Percentiles rank a stretch among this genome's conserved stretches.
Conservation (phyloP, 2,329 filamentous ascomycete genomes). For the Verticillium dahliae region DNA sequence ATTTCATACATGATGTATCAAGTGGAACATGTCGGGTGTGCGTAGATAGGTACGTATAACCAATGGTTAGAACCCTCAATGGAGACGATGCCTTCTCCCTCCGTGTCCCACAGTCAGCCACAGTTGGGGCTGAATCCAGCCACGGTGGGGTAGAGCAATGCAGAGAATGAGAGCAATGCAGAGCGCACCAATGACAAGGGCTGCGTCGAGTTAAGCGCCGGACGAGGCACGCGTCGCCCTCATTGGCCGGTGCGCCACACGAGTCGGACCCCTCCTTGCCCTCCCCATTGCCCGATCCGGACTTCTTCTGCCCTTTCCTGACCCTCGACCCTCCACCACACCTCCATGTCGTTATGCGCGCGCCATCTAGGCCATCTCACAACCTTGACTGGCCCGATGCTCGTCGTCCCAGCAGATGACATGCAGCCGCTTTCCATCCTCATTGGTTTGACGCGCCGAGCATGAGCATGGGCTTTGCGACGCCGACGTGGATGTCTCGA, state of each 20-base stretch:
- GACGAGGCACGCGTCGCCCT: constrained; percentile 3
- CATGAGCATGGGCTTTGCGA: not conserved
- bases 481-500: not conserved
- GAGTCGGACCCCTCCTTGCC: not conserved
- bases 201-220: constrained; percentile 15
- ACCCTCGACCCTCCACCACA: too few species aligned
- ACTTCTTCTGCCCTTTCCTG: not conserved
- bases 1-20: too few species aligned
- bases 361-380: not conserved
- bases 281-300: constrained; percentile 4
- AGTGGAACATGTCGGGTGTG: too few species aligned
- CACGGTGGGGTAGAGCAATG: too few species aligned
- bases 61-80: too few species aligned
- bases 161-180: too few species aligned
- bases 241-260: constrained; percentile 7
- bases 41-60: too few species aligned
- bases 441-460: not conserved
- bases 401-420: not conserved
- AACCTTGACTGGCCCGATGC: not conserved
- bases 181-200: constrained; percentile 3
- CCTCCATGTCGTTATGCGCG: not conserved
- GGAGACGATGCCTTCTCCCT: too few species aligned
- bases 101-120: too few species aligned
- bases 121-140: too few species aligned
- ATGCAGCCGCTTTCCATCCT: not conserved